Conservation (phyloP, 2,329 filamentous ascomycete species). For the Rutstroemia sydowiana region DNA sequence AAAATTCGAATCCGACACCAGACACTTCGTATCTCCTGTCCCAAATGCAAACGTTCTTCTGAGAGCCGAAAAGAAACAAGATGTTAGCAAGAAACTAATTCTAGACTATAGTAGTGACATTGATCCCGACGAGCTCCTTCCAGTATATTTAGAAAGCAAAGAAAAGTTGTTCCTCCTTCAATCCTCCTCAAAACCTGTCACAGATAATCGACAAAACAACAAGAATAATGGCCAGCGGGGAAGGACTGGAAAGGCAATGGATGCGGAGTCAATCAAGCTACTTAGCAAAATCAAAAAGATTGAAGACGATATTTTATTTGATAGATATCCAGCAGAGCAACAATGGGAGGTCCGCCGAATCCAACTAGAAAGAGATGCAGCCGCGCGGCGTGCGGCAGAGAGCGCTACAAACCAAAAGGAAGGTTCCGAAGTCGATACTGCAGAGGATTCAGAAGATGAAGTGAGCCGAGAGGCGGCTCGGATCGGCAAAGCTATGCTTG, state of each 20-base stretch:
- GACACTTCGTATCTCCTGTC: conserved; percentile 19
- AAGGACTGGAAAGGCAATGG: conserved; percentile 10
- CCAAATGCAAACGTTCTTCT: conserved; percentile 7
- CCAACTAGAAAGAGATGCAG: conserved; percentile 54
- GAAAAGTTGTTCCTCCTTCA: conserved; percentile 57
- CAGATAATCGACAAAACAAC: conserved; percentile 25
- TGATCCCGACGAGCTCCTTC: conserved; percentile 67
- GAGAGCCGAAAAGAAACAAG: conserved; percentile 16
- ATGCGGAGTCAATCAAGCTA: conserved; percentile 51
- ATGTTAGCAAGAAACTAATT: conserved; percentile 15
- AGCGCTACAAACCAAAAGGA: conserved; percentile 20
- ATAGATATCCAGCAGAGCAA: conserved; percentile 56
- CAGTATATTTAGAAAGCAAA: conserved; percentile 71
- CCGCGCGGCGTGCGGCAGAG: conserved; percentile 36
- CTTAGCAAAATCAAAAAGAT: conserved; percentile 69
- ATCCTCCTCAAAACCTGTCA: conserved; percentile 40
- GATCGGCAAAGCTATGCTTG: conserved; percentile 52
- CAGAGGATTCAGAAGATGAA: conserved; percentile 37
- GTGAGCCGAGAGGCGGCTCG: conserved; percentile 49
- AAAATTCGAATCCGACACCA: conserved; percentile 25
- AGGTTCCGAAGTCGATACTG: conserved; percentile 20
- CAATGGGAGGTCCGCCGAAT: conserved; percentile 56
- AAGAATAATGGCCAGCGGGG: conserved; percentile 12
- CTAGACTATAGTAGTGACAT: conserved; percentile 61
- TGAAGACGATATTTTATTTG: conserved; percentile 71